phyloP scores from a whole-genome alignment of 345 rosid genomes.

The Balakata baccata region DNA sequence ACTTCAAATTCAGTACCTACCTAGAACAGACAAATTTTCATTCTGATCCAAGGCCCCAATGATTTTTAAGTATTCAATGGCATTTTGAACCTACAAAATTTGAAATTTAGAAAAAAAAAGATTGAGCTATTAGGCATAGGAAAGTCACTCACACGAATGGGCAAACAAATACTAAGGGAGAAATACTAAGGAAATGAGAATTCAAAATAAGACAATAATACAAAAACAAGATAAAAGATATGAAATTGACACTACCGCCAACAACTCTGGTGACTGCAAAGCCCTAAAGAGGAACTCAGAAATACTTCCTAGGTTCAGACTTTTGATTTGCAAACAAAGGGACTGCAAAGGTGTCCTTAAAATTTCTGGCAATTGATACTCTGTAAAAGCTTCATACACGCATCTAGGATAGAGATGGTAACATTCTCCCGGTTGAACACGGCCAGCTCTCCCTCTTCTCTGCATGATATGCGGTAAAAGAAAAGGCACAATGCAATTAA shows the following conservation, averaged over 20 bases:
- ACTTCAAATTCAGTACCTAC: conserved; percentile 28
- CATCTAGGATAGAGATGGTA: conserved; percentile 87
- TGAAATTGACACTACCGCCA: conserved; percentile 52
- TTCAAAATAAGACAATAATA: not conserved
- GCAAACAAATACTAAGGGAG: not conserved
- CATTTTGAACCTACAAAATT: conserved; percentile 72
- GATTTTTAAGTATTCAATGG: conserved; percentile 76
- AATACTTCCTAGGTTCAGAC: conserved; percentile 78
- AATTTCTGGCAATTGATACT: conserved; percentile 92
- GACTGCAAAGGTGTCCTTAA: conserved; percentile 93
- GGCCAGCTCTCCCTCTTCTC: conserved; percentile 97
- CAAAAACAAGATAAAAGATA: conserved; percentile 13
- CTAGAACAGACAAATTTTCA: conserved; percentile 74
- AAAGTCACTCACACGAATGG: not conserved
- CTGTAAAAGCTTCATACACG: conserved; percentile 75
- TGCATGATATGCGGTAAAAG: conserved; percentile 30
- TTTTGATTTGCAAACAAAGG: conserved; percentile 86
- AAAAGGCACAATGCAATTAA: not conserved
- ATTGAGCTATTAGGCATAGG: not conserved
- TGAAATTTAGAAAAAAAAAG: conserved; percentile 3
- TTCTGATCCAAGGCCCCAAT: conserved; percentile 82
- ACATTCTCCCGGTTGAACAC: conserved; percentile 90
- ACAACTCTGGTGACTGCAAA: conserved; percentile 79
- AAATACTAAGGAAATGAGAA: not conserved
- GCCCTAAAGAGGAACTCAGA: conserved; percentile 80